Conservation (phyloP, 2,329 filamentous ascomycete species). For the Monosporascus cannonballus region DNA sequence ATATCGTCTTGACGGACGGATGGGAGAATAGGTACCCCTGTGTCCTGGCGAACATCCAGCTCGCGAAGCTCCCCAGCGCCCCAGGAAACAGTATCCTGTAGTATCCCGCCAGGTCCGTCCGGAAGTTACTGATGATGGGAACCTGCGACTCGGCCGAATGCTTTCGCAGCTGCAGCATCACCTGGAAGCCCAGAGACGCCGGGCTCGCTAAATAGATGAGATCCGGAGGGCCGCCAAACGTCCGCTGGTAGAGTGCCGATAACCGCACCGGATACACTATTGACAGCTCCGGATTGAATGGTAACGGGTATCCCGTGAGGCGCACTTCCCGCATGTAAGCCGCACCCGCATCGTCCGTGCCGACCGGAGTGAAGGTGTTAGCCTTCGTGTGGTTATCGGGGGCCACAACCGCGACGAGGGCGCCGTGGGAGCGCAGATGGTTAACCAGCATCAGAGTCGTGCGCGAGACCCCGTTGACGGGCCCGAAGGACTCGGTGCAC, state of each 20-base stretch:
- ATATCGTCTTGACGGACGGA: constrained; percentile 56
- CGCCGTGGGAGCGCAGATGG: constrained; percentile 58
- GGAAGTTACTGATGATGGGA: constrained; percentile 62
- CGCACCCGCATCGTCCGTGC: constrained; percentile 26
- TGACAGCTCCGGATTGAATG: constrained; percentile 66
- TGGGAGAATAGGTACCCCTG: constrained; percentile 63
- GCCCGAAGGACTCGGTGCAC: constrained; percentile 66
- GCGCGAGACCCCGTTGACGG: constrained; percentile 67
- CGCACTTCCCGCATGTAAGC: constrained; percentile 46
- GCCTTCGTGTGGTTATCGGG: constrained; percentile 50
- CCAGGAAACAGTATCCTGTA: constrained; percentile 62
- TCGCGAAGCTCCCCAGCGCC: constrained; percentile 54
- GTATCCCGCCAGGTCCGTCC: constrained; percentile 65
- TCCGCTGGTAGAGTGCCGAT: constrained; percentile 51
- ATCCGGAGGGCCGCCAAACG: constrained; percentile 55
- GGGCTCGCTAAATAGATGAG: constrained; percentile 65
- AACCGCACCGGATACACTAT: constrained; percentile 64
- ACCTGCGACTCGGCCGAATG: constrained; percentile 47
- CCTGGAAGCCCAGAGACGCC: constrained; percentile 64
- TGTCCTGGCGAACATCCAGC: constrained; percentile 55
- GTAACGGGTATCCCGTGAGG: constrained; percentile 58
- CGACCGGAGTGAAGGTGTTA: constrained; percentile 46
- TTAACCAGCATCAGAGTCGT: constrained; percentile 65
- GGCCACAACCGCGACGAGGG: constrained; percentile 60
- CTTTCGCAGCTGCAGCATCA: constrained; percentile 62